Evolutionary conservation across 306 rosid species (phyloP).

Genomic region (Trifolium fragiferum): DNA sequence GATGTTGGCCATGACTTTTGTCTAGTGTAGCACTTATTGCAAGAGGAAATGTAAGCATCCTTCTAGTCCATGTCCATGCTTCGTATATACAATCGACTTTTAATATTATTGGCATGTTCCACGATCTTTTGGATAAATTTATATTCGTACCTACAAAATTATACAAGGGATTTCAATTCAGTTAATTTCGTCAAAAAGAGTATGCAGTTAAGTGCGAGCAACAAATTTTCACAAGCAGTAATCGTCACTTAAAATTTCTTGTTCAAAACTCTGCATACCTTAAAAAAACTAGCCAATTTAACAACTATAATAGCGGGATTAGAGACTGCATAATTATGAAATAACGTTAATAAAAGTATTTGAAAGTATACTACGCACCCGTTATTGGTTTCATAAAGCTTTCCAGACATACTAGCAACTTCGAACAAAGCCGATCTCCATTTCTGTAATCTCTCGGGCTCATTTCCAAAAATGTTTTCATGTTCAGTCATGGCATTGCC

Average conservation of each 20-base stretch:
- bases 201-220: not conserved
- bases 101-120: not conserved
- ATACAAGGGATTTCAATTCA: not conserved
- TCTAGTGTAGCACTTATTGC: not conserved
- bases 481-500: not conserved
- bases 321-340: not conserved
- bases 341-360: not conserved
- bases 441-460: not conserved
- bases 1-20: not conserved
- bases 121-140: slow-evolving; percentile 18
- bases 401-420: slow-evolving; percentile 3
- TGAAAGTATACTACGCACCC: not conserved
- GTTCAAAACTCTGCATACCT: no score
- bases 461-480: not conserved
- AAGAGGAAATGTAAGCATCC: not conserved
- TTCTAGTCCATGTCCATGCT: not conserved
- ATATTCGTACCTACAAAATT: slow-evolving; percentile 35
- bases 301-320: not conserved
- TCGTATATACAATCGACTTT: slow-evolving; percentile 1
- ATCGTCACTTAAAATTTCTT: not conserved
- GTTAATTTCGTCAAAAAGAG: not conserved
- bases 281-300: not conserved
- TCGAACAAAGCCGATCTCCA: slow-evolving; percentile 26
- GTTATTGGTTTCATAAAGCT: not conserved
- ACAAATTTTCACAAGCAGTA: not conserved